A percentile compares a stretch with the other conserved stretches of the same genome.
Conservation (phyloP, 2,329 filamentous ascomycete species). For the Coniochaeta prunicola region DNA sequence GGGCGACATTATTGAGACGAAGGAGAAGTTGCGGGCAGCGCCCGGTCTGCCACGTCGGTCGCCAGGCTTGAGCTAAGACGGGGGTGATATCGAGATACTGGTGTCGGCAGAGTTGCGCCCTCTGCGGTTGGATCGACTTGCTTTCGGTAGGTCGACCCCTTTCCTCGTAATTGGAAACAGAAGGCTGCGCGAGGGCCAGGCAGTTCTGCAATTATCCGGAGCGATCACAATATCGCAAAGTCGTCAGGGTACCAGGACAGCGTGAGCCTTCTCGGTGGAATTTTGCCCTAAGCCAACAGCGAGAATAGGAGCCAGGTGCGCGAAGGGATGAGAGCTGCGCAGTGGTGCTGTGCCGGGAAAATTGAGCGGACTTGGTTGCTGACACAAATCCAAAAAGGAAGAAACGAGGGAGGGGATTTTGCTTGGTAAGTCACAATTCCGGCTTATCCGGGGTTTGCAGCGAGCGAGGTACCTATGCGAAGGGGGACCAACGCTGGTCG, state of each 20-base stretch:
- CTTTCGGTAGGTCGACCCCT: background rate
- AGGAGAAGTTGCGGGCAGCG: conserved; percentile 29
- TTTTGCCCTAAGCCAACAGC: background rate
- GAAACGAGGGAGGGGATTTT: conserved; percentile 1
- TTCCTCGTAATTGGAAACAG: background rate
- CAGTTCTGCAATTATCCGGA: background rate
- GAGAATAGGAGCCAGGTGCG: background rate
- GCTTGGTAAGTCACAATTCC: conserved; percentile 1
- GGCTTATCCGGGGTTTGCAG: conserved; percentile 2
- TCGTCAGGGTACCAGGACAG: background rate
- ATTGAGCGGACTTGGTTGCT: background rate
- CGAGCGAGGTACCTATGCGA: background rate
- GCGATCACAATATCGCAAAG: background rate
- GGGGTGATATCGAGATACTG: conserved; percentile 2
- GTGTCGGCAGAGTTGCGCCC: background rate
- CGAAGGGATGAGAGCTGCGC: background rate
- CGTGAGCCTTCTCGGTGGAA: background rate
- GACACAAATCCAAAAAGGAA: conserved; percentile 1
- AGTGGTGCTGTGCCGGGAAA: background rate
- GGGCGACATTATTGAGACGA: conserved; percentile 21
- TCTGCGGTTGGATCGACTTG: background rate
- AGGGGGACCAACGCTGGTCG: background rate
- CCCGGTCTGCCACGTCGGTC: conserved; percentile 33
- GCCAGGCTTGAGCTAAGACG: conserved; percentile 29
- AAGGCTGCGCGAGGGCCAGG: background rate